Evolutionary conservation across 495 filamentous ascomycete genomes (phyloP).

Genomic region (Paragyromitra xinjiangensis): DNA sequence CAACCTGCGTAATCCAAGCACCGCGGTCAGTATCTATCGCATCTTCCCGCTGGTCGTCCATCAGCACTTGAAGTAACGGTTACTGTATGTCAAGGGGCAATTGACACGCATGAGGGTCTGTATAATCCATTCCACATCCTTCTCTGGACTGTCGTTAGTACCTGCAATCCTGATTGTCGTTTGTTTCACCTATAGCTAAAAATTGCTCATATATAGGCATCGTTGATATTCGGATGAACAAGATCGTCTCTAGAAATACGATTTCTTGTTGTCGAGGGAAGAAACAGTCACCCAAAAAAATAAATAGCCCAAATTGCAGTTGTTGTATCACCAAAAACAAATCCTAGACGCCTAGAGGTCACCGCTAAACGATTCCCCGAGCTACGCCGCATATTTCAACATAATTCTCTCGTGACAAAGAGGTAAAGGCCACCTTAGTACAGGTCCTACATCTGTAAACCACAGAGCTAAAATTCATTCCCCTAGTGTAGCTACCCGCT

Average conservation of each 20-base stretch:
- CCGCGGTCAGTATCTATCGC: conserved; percentile 39
- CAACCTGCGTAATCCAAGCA: conserved; percentile 43
- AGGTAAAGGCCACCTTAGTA: conserved; percentile 49
- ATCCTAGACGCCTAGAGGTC: conserved; percentile 7
- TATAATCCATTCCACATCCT: conserved; percentile 11
- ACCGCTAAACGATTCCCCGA: conserved; percentile 36
- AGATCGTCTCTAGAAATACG: conserved; percentile 15
- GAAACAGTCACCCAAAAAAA: not conserved
- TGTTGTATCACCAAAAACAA: not conserved
- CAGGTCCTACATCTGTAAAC: conserved; percentile 39
- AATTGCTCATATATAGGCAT: conserved; percentile 11
- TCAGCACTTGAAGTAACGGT: conserved; percentile 20
- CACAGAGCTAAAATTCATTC: conserved; percentile 34
- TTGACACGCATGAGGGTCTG: conserved; percentile 37
- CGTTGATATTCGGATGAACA: conserved; percentile 47
- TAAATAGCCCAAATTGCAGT: not conserved
- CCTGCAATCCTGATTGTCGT: not conserved
- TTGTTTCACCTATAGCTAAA: conserved; percentile 28
- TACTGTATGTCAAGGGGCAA: conserved; percentile 27
- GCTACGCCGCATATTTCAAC: conserved; percentile 40
- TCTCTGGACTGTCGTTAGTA: conserved; percentile 10
- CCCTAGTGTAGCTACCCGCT: conserved; percentile 47
- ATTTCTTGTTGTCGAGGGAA: conserved; percentile 12
- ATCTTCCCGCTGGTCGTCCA: conserved; percentile 43
- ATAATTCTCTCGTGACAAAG: conserved; percentile 52